Conservation (phyloP, 139 green algal species). For the Asterochloris erici region DNA sequence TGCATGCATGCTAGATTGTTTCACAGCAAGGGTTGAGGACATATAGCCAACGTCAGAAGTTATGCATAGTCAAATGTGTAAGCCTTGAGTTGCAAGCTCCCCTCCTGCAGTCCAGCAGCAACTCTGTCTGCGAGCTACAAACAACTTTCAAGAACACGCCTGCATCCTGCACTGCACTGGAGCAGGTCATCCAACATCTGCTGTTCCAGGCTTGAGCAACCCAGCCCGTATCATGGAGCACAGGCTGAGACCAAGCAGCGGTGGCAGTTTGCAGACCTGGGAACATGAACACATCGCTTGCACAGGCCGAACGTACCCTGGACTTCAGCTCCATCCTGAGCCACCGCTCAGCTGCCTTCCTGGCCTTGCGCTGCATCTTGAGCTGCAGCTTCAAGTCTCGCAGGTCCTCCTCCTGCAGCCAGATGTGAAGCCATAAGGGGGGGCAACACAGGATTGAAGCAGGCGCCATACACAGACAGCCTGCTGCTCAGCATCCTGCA, state of each 20-base stretch:
- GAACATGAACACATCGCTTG: not conserved
- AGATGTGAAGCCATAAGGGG: not conserved
- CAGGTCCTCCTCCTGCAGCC: constrained; percentile 28
- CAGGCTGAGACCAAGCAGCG: not conserved
- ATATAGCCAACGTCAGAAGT: not conserved
- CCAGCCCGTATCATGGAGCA: not conserved
- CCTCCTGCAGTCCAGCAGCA: not conserved
- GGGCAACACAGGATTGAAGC: not conserved
- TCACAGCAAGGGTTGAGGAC: not conserved
- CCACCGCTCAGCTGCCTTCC: constrained; percentile 64
- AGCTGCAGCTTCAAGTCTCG: constrained; percentile 42
- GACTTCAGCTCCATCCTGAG: constrained; percentile 55
- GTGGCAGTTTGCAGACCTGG: not conserved
- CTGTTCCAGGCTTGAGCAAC: not conserved
- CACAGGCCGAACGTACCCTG: constrained; percentile 20
- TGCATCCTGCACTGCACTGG: too few species aligned
- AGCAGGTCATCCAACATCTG: too few species aligned
- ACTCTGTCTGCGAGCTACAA: not conserved
- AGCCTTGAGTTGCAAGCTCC: not conserved
- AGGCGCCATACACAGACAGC: not conserved
- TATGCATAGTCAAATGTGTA: not conserved
- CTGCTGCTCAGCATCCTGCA: not conserved
- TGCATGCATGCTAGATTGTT: not conserved
- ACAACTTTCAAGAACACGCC: not conserved
- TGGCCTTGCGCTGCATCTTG: constrained; percentile 40